These are phyloP conservation scores for Vanderwaltozyma verrucispora DNA, from an alignment of 805 yeast genomes.

Conservation along the genomic window DNA sequence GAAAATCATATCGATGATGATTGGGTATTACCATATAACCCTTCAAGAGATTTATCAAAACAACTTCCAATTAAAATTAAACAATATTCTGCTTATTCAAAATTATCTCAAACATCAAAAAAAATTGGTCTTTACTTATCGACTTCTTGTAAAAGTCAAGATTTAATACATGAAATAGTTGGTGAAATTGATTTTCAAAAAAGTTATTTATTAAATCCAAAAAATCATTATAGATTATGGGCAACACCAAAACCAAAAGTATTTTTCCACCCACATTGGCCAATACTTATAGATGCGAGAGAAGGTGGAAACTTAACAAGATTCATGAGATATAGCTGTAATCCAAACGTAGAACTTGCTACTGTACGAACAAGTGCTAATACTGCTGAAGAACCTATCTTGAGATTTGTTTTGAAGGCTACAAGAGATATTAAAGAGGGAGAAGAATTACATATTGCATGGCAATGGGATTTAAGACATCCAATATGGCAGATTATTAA, in stretches of 20 bases:
- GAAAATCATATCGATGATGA: constrained; percentile 40
- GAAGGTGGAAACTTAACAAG: constrained; percentile 72
- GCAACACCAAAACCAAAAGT: constrained; percentile 59
- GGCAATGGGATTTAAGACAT: constrained; percentile 84
- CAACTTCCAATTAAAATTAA: constrained; percentile 33
- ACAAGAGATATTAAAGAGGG: constrained; percentile 45
- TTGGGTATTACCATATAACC: constrained; percentile 20
- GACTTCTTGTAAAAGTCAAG: constrained; percentile 33
- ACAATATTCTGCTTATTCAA: constrained; percentile 1
- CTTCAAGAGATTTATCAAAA: constrained; percentile 4
- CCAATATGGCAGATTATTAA: constrained; percentile 53
- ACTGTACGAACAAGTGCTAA: constrained; percentile 31
- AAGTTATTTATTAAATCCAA: constrained; percentile 50
- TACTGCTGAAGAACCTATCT: constrained; percentile 23
- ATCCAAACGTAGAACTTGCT: constrained; percentile 61
- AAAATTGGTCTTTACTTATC: constrained; percentile 41
- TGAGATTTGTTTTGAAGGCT: constrained; percentile 51
- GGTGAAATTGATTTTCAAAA: constrained; percentile 67
- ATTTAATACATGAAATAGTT: constrained; percentile 47
- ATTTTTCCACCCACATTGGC: constrained; percentile 44
- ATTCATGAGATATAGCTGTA: constrained; percentile 64
- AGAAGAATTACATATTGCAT: constrained; percentile 66
- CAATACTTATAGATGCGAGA: constrained; percentile 70
- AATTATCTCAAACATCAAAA: neutral
- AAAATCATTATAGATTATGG: constrained; percentile 68